These are phyloP conservation scores for Helianthus annuus DNA, from an alignment of 129 eudicot species.

Conservation along the genomic window HanXRQr2.0-SUNRISE NC_035433.2:112787333-112787832, in stretches of 20 bases:
- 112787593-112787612: slow-evolving; percentile 29
- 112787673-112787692: slow-evolving; percentile 14
- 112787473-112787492: slow-evolving; percentile 32
- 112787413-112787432: slow-evolving; percentile 3
- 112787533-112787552: slow-evolving; percentile 41
- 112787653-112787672: slow-evolving; percentile 32
- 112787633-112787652: slow-evolving; percentile 42
- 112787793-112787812: too few relatives aligned
- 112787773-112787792: not conserved
- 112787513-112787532: slow-evolving; percentile 36
- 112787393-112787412: not conserved
- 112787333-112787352: too few relatives aligned
- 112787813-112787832: too few relatives aligned
- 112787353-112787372: not conserved
- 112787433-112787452: slow-evolving; percentile 25
- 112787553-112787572: slow-evolving; percentile 40
- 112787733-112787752: slow-evolving; percentile 47
- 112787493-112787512: slow-evolving; percentile 20
- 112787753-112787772: slow-evolving; percentile 39
- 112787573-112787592: slow-evolving; percentile 32
- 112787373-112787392: not conserved
- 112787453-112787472: slow-evolving; percentile 31
- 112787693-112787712: slow-evolving; percentile 41
- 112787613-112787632: slow-evolving; percentile 22
- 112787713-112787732: slow-evolving; percentile 47